Evolutionary conservation across 2,329 filamentous ascomycete species (phyloP), one percentile per base, ranked within the genome.

Genomic region (Xylaria sp.): DNA sequence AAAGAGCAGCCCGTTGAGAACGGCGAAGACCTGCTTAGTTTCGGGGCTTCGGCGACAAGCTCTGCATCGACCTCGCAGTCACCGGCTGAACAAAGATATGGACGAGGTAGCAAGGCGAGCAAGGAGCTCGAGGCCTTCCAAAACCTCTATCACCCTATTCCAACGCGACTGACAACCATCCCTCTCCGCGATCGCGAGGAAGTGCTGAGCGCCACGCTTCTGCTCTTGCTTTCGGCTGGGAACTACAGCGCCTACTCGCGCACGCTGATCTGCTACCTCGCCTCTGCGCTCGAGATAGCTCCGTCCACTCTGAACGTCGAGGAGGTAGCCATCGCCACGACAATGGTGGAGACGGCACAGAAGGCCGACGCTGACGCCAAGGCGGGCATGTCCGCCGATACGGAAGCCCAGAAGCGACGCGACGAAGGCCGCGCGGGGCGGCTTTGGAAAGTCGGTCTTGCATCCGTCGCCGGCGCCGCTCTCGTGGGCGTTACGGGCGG

Each of bases 401-500:
- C 90, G 1, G 94, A 96, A 78, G 90, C 90, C 0, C 88, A 91
- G 76, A 92, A 92, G 78, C 89, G 91, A 63, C 87, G 87, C 15
- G 90, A 94, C 71, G 87, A 92, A 68, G 92, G 91, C 64, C 89
- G 92, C 73, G 82, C 87, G 9, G 85, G 88, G 23, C 85, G 94
- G 9, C 92, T 92, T 78, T 97, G 93, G 93, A 98, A 97, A 78
- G 94, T 98, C 23, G 94, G 94, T 0, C 84, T 98, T 32, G 95
- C 94, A 0, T 93, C 92, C 9, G 93, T 97, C 0, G 94, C 93
- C 0, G 95, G 95, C 12, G 95, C 95, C 1, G 93, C 92, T 0
- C 84, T 97, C 1, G 94, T 98, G n/a, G 94, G 94, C 6, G 88
- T 98, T 3, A 97, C 94, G 0, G 94, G 94, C 20, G 94, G 94